A percentile compares a stretch with the other conserved stretches of the same genome.
Conservation (phyloP, 78 protist species). For the Dictyostelium purpureum region DNA sequence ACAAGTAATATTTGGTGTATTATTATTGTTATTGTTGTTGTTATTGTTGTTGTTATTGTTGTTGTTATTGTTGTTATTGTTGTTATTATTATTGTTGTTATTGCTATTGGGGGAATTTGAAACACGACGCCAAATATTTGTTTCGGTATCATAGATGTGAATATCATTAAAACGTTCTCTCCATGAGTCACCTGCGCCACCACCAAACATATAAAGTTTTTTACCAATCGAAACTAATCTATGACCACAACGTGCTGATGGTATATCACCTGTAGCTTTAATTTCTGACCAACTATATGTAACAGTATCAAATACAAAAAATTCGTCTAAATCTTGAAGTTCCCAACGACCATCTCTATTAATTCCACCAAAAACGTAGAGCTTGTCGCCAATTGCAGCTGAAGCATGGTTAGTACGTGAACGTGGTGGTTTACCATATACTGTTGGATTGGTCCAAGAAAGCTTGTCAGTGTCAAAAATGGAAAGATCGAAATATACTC, state of each 20-base stretch:
- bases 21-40: background rate
- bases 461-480: slow-evolving; percentile 38
- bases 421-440: slow-evolving; percentile 52
- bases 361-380: slow-evolving; percentile 79
- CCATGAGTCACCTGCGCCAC: slow-evolving; percentile 83
- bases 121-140: slow-evolving; percentile 56
- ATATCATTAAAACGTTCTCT: slow-evolving; percentile 50
- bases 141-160: slow-evolving; percentile 68
- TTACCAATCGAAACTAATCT: slow-evolving; percentile 49
- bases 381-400: slow-evolving; percentile 44
- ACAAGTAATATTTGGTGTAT: background rate
- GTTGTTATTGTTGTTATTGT: background rate
- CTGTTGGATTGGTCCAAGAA: slow-evolving; percentile 26
- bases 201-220: slow-evolving; percentile 75
- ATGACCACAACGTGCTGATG: slow-evolving; percentile 82
- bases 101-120: background rate
- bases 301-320: slow-evolving; percentile 52
- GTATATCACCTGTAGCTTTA: slow-evolving; percentile 34
- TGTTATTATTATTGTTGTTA: background rate
- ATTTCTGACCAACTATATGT: slow-evolving; percentile 46
- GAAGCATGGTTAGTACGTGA: slow-evolving; percentile 77
- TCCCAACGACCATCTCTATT: slow-evolving; percentile 64
- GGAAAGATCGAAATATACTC: slow-evolving; percentile 55
- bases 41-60: background rate
- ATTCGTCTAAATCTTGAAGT: slow-evolving; percentile 72